Evolutionary conservation across 768 basidiomycete genomes (phyloP).

Genomic region (Tricholoma saponaceum): DNA sequence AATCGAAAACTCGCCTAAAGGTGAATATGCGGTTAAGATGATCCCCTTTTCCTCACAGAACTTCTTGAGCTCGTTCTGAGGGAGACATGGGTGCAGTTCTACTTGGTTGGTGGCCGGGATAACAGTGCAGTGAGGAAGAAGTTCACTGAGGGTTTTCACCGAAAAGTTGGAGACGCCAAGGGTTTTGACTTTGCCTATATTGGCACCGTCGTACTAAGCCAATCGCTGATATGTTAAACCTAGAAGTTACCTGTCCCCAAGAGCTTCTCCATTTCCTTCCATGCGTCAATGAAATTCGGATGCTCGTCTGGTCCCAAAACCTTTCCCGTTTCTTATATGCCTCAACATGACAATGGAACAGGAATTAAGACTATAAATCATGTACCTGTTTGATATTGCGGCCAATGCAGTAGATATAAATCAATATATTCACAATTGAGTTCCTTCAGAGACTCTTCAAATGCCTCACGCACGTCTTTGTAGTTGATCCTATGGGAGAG

Average conservation of each 20-base stretch:
- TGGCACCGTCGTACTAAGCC: no score
- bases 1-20: constrained; percentile 26
- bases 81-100: constrained; percentile 53
- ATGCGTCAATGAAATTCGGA: constrained; percentile 25
- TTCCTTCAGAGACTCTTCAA: constrained; percentile 15
- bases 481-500: constrained; percentile 17
- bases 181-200: constrained; percentile 36
- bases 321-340: constrained; percentile 38
- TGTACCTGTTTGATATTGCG: no score
- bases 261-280: constrained; percentile 25
- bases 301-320: constrained; percentile 16
- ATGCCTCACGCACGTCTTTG: constrained; percentile 27
- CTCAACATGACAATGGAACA: no score
- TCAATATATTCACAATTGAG: no score
- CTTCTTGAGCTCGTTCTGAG: constrained; percentile 42
- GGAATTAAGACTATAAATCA: no score
- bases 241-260: no score
- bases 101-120: constrained; percentile 55
- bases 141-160: constrained; percentile 34
- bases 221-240: no score
- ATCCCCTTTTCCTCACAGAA: constrained; percentile 49
- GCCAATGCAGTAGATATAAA: no score
- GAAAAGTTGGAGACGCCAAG: constrained; percentile 62
- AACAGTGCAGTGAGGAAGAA: constrained; percentile 41
- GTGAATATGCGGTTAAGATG: constrained; percentile 46